Base-by-base conservation (phyloP, 805 yeast genomes). In the Hanseniaspora pseudoguilliermondii region DNA sequence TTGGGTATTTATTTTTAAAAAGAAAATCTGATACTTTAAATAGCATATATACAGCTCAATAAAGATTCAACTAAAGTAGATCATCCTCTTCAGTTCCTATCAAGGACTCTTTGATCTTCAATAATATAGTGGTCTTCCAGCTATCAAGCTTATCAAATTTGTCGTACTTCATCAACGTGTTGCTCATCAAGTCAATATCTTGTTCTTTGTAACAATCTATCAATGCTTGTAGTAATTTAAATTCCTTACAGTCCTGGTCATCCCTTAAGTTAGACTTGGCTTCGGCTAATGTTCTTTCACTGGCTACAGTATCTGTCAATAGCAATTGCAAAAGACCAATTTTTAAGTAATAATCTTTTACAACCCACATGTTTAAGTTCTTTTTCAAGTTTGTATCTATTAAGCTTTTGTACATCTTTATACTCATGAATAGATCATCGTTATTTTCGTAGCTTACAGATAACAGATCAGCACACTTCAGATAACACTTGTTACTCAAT, bases 271-370 rank as follows among this genome's bases (percentile, higher is more conserved):
- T 78, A 13, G 73, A 65, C 32, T 46, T 44, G 58, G 81, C 85
- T 58, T 79, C 78, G 34, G 79, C 80, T 53, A 86, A 68, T 39
- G 87, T 78, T 63, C 85, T 83, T 54, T 79, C 77, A 0, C 95
- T 96, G 50, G 95, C 95, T 38, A 95, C 90, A 40, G 79, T 74
- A 69, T 93, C 98, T 60, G 81, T 88, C 57, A 81, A 80, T 36
- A 97, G 95, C 60, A 93, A 73, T 53, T 84, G 79, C 66, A 96
- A 87, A 57, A 93, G 74, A 29, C 86, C 82, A 54, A 86, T 82
- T 73, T 89, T 89, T 65, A 87, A 74, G 64, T 86, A 89, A 68
- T 91, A 88, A 57, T 93, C 98, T 69, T 93, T 93, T 65, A 93
- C 75, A 52, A 88, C 83, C 97, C 97, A 93, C 70, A 82, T 84